These are phyloP conservation scores for Psilocybe azurescens DNA, from an alignment of 768 basidiomycete genomes.

Conservation along the genomic window DNA sequence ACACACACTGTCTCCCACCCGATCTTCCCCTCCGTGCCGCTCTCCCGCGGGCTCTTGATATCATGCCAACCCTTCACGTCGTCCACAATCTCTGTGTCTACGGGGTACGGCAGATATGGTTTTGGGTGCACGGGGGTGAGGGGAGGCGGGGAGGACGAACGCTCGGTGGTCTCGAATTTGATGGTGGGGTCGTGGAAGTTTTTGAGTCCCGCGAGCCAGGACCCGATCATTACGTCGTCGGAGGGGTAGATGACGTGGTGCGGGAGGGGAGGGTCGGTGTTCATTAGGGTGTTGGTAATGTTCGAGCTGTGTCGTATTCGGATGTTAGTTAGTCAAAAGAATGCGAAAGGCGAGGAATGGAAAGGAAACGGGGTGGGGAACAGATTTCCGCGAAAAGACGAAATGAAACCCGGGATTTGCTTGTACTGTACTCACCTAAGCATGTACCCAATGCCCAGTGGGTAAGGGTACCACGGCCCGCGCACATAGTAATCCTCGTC, in stretches of 20 bases:
- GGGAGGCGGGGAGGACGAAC: background rate
- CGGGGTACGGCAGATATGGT: constrained; percentile 7
- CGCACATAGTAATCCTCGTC: constrained; percentile 8
- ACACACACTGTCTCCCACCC: constrained; percentile 12
- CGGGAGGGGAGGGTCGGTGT: constrained; percentile 9
- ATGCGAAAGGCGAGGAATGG: too few relatives aligned
- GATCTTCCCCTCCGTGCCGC: background rate
- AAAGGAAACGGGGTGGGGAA: too few relatives aligned
- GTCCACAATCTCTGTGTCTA: constrained; percentile 10
- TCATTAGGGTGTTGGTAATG: constrained; percentile 1
- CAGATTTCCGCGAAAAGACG: too few relatives aligned
- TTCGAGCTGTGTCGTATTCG: constrained; percentile 4
- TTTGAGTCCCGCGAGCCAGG: constrained; percentile 9
- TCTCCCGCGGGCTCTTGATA: constrained; percentile 1
- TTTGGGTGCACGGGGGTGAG: background rate
- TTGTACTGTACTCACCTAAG: background rate
- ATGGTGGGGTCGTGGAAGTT: constrained; percentile 1
- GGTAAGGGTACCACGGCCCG: constrained; percentile 13
- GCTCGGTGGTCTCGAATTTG: background rate
- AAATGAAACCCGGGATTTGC: too few relatives aligned
- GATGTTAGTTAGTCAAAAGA: too few relatives aligned
- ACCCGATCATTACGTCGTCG: constrained; percentile 19
- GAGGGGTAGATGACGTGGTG: constrained; percentile 16
- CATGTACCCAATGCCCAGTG: constrained; percentile 18
- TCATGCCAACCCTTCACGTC: constrained; percentile 15